Base-by-base conservation (phyloP, 2,329 filamentous ascomycete species). In the Exophiala xenobiotica region DNA sequence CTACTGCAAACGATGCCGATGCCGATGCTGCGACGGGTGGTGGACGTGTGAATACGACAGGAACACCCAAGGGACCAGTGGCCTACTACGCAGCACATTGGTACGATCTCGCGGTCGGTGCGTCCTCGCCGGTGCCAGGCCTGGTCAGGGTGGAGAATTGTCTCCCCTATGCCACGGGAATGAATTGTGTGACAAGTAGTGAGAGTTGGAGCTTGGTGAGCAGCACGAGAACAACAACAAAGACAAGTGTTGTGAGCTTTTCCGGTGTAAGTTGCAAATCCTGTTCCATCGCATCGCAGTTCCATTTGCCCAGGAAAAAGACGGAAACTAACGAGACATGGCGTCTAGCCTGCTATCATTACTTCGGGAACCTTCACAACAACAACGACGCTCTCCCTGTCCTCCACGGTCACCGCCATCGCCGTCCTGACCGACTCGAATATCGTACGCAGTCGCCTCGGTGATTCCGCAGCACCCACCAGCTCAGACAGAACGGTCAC, bases 61-160 rank as follows among this genome's bases (percentile, higher is more conserved):
- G 29, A 11, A 40, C 8, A 7, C 7, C 23, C 3, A 40, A 44
- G 2, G 51, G 38, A 9, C 49, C 49, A n/a, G 23, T 49, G 44
- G 44, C 38, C 11, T 59, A 53, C 35, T 62, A 54, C 45, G 47
- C 45, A 14, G 59, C 59, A 1, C 54, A 49, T 22, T 62, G 60
- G 59, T 52, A 54, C 14, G 59, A 61, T 20, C 41, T 61, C 5
- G 26, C 42, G 2, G 12, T 16, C 5, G 31, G 5, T n/a, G 14
- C 27, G 14, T 31, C 4, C 4, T 31, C 40, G 45, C 42, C 39
- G 2, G 35, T 59, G 16, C 60, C 60, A 4, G 29, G 11, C 5
- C 6, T 38, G 5, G 59, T 62, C 7, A 22, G 27, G 24, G 59
- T 55, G 9, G 35, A 53, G 23, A 45, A 58, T 8, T 61, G 59